Evolutionary conservation across 1,284 basidiomycete species (phyloP).

Genomic region (Moniliella sp.): DNA sequence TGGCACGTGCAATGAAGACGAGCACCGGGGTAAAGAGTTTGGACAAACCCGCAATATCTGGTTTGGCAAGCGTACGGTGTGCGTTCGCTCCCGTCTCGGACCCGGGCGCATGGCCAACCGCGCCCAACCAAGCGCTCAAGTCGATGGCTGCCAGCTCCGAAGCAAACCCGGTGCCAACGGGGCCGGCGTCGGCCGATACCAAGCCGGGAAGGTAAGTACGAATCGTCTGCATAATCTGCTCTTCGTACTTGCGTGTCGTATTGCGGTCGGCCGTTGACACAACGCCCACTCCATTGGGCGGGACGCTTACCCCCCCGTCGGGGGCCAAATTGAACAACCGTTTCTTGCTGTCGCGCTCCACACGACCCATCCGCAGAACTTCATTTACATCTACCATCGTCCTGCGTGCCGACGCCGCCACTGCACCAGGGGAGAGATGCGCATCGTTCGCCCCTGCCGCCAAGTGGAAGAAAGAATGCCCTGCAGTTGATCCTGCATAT

Average conservation of each 20-base stretch:
- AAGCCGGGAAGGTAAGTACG: constrained; percentile 82
- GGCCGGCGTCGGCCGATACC: constrained; percentile 36
- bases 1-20: constrained; percentile 52
- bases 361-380: constrained; percentile 40
- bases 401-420: too few species aligned
- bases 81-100: constrained; percentile 41
- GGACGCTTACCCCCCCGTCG: constrained; percentile 53
- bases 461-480: too few species aligned
- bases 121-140: not conserved
- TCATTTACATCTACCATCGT: constrained; percentile 83
- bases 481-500: constrained; percentile 57
- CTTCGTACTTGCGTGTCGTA: constrained; percentile 53
- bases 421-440: constrained; percentile 76
- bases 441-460: too few species aligned
- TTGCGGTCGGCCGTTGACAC: constrained; percentile 41
- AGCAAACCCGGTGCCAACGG: constrained; percentile 45
- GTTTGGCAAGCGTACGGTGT: constrained; percentile 63
- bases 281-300: constrained; percentile 59
- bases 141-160: constrained; percentile 32
- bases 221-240: constrained; percentile 60
- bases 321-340: constrained; percentile 71
- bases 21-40: constrained; percentile 81
- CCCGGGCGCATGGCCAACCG: not conserved
- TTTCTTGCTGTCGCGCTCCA: constrained; percentile 33
- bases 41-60: constrained; percentile 83